Percentiles rank a stretch among this genome's conserved stretches.
Conservation (phyloP, 2,329 filamentous ascomycete genomes). For the Dryadomyces quercivorus region DNA sequence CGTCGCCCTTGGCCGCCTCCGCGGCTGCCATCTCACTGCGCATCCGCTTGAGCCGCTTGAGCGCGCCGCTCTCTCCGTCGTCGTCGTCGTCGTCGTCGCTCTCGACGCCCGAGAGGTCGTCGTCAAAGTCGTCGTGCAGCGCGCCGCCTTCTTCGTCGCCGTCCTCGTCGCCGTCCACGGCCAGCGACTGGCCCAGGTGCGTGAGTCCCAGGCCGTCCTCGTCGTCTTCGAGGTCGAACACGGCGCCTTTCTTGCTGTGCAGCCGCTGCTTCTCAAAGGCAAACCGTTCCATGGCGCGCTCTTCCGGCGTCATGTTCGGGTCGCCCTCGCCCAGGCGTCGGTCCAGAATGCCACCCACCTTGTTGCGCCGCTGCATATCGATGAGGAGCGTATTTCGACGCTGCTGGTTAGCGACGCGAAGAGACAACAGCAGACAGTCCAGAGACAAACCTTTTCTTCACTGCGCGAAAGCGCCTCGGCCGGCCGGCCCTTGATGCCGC, state of each 20-base stretch:
- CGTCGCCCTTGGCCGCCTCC: conserved; percentile 31
- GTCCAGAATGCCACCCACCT: conserved; percentile 85
- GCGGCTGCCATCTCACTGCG: conserved; percentile 29
- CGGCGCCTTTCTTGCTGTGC: conserved; percentile 56
- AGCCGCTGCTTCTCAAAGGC: conserved; percentile 72
- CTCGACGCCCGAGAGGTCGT: conserved; percentile 57
- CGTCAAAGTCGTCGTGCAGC: conserved; percentile 63
- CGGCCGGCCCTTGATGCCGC: conserved; percentile 59
- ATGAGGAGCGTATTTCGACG: conserved; percentile 73
- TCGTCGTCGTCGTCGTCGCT: conserved; percentile 45
- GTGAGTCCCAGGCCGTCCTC: conserved; percentile 62
- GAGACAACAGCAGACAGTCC: background rate
- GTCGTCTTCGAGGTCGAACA: conserved; percentile 87
- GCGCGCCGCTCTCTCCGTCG: conserved; percentile 39
- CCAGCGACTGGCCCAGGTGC: conserved; percentile 67
- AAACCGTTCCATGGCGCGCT: conserved; percentile 84
- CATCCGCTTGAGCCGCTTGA: conserved; percentile 43
- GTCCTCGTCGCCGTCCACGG: conserved; percentile 43
- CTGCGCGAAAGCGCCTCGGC: conserved; percentile 74
- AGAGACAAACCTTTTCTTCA: conserved; percentile 59
- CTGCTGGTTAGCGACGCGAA: conserved; percentile 22
- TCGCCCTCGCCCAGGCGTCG: conserved; percentile 93
- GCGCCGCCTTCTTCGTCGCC: conserved; percentile 15
- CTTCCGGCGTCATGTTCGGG: conserved; percentile 83
- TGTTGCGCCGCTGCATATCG: conserved; percentile 80